Percentiles rank a stretch among this genome's conserved stretches.
Evolutionary conservation across 495 filamentous ascomycete genomes (phyloP).

Genomic region (Lasiosphaeris hirsuta): DNA sequence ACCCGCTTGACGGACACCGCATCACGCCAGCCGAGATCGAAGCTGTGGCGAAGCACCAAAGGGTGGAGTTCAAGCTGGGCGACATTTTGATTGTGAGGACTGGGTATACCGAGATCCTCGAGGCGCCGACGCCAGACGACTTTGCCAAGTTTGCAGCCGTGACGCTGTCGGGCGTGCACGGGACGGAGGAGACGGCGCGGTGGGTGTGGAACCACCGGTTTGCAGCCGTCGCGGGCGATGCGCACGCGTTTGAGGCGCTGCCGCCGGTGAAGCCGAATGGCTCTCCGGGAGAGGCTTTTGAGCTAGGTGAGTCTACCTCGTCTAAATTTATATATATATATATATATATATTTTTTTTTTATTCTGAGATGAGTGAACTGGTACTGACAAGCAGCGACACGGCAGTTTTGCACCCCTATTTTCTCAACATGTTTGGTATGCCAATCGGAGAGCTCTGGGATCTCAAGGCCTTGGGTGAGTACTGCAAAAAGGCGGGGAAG

Average conservation of each 20-base stretch:
- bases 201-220: constrained; percentile 57
- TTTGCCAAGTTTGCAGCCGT: constrained; percentile 42
- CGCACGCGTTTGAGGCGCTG: constrained; percentile 46
- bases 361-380: too few relatives aligned
- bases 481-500: constrained; percentile 51
- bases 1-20: constrained; percentile 56
- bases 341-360: too few relatives aligned
- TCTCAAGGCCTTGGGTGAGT: constrained; percentile 48
- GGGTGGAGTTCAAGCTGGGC: constrained; percentile 52
- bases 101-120: constrained; percentile 60
- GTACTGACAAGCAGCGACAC: constrained; percentile 25
- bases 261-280: constrained; percentile 37
- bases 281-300: constrained; percentile 11
- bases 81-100: constrained; percentile 68
- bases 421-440: constrained; percentile 64
- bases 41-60: constrained; percentile 55
- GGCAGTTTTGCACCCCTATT: constrained; percentile 57
- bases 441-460: constrained; percentile 64
- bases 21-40: constrained; percentile 59
- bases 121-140: constrained; percentile 39
- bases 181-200: constrained; percentile 53
- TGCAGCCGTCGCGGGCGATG: constrained; percentile 51
- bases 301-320: constrained; percentile 33
- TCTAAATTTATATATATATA: too few relatives aligned
- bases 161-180: constrained; percentile 40